Evolutionary conservation across 345 rosid species (phyloP).

Genomic region (Alliaria petiolata): DNA sequence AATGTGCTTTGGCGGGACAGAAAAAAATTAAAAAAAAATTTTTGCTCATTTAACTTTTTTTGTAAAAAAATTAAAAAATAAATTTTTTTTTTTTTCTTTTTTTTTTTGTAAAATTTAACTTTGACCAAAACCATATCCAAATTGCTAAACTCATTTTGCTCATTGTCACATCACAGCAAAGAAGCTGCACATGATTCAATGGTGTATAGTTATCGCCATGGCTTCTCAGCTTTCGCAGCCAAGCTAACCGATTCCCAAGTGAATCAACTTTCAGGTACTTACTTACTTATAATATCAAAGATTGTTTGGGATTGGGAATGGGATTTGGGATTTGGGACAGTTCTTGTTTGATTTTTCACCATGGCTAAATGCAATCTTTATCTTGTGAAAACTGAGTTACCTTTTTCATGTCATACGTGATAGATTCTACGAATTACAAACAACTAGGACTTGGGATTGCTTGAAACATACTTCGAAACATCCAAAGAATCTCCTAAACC

Average conservation of each 20-base stretch:
- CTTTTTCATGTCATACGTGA: slow-evolving; percentile 58
- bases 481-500: slow-evolving; percentile 36
- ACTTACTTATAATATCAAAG: background rate
- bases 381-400: slow-evolving; percentile 34
- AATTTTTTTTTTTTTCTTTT: too few species aligned
- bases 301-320: too few species aligned
- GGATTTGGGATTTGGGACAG: background rate
- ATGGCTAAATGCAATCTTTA: background rate
- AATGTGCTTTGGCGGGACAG: too few species aligned
- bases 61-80: too few species aligned
- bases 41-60: too few species aligned
- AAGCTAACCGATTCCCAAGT: slow-evolving; percentile 53
- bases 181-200: slow-evolving; percentile 42
- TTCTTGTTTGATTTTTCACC: background rate
- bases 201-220: slow-evolving; percentile 67
- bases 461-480: slow-evolving; percentile 45
- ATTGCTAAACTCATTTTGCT: background rate
- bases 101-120: too few species aligned
- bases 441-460: slow-evolving; percentile 72
- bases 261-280: slow-evolving; percentile 43
- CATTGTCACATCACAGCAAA: slow-evolving; percentile 38
- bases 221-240: slow-evolving; percentile 72
- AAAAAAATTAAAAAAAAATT: too few species aligned
- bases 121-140: background rate
- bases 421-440: slow-evolving; percentile 47